A percentile compares a stretch with the other conserved stretches of the same genome.
Evolutionary conservation across 2,329 filamentous ascomycete species (phyloP).

Genomic region (Eutypella sp.): DNA sequence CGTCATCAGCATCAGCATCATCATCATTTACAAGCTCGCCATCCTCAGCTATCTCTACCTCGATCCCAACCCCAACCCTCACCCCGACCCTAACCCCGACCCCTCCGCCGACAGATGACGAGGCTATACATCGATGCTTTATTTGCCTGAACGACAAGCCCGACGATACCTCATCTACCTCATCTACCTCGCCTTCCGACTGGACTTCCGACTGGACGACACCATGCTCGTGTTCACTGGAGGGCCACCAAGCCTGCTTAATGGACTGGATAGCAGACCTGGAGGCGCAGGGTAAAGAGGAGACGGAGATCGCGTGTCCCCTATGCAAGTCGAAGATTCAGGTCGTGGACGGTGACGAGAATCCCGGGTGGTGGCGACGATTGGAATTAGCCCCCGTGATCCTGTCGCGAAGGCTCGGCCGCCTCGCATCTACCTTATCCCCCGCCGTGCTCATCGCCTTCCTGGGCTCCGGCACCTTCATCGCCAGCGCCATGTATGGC

Average conservation of each 20-base stretch:
- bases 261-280: constrained; percentile 91
- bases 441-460: constrained; percentile 63
- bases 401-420: constrained; percentile 54
- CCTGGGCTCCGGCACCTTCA: constrained; percentile 44
- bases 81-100: neutral
- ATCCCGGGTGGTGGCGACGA: too few species aligned
- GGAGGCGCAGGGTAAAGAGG: constrained; percentile 61
- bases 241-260: constrained; percentile 76
- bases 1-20: too few species aligned
- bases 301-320: constrained; percentile 74
- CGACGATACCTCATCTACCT: constrained; percentile 42
- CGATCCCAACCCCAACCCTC: neutral
- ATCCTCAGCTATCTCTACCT: too few species aligned
- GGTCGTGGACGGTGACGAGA: too few species aligned
- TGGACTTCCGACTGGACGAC: constrained; percentile 65
- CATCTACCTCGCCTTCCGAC: too few species aligned
- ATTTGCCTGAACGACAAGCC: constrained; percentile 57
- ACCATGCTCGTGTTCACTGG: constrained; percentile 85
- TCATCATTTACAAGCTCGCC: too few species aligned
- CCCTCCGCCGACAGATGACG: neutral
- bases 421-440: constrained; percentile 47
- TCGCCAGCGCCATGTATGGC: constrained; percentile 51
- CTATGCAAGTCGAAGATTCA: constrained; percentile 82
- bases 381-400: constrained; percentile 72
- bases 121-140: constrained; percentile 47